Percentiles rank a stretch among this genome's conserved stretches.
Evolutionary conservation across 2,329 filamentous ascomycete species (phyloP).

Genomic region (Calonectria pauciramosa): DNA sequence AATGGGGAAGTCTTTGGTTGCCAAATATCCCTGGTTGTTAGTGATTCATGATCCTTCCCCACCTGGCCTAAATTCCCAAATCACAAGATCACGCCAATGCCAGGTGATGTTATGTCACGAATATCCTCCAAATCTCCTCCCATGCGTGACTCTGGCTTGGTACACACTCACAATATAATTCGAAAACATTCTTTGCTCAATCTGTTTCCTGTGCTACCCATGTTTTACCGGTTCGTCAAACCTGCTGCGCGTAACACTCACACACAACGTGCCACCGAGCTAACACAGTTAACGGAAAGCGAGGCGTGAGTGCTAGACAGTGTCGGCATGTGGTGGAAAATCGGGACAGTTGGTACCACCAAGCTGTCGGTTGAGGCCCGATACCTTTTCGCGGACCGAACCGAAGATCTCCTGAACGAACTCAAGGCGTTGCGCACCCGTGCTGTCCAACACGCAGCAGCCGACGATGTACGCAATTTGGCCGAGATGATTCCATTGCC

Average conservation of each 20-base stretch:
- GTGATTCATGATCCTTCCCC: background rate
- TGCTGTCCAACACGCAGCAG: conserved; percentile 20
- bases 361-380: conserved; percentile 33
- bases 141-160: background rate
- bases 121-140: background rate
- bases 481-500: conserved; percentile 18
- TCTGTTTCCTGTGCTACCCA: background rate
- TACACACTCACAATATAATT: background rate
- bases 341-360: conserved; percentile 23
- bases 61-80: background rate
- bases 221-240: background rate
- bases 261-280: background rate
- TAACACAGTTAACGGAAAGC: background rate
- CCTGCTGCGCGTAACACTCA: background rate
- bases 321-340: conserved; percentile 27
- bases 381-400: conserved; percentile 25
- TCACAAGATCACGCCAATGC: background rate
- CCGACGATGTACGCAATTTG: background rate
- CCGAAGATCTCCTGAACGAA: background rate
- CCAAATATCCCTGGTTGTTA: background rate
- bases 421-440: conserved; percentile 20
- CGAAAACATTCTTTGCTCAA: background rate
- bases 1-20: background rate
- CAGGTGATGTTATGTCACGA: background rate
- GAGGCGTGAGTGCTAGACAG: background rate